Conservation (phyloP, 805 yeast species). For the Ogataea neopini region DNA sequence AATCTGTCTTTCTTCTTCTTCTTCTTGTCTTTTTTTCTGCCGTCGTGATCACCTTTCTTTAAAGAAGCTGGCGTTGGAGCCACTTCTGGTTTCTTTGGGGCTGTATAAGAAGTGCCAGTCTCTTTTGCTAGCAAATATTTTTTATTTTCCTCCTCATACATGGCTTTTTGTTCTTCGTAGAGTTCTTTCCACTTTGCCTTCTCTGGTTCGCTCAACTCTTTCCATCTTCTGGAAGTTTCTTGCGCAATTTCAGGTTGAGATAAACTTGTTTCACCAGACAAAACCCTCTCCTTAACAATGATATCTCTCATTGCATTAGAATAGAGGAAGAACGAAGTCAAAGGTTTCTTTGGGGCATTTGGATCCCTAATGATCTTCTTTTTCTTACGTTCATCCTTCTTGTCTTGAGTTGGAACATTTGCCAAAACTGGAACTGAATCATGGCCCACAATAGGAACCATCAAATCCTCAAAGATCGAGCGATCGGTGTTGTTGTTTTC, state of each 20-base stretch:
- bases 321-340: conserved; percentile 82
- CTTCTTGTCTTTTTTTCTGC: conserved; percentile 55
- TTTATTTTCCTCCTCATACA: conserved; percentile 34
- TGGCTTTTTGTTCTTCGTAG: conserved; percentile 47
- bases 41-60: conserved; percentile 36
- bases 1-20: conserved; percentile 45
- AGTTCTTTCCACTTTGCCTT: conserved; percentile 70
- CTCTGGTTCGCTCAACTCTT: conserved; percentile 63
- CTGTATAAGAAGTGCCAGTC: conserved; percentile 30
- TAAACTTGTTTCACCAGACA: conserved; percentile 59
- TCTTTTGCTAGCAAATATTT: conserved; percentile 33
- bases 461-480: conserved; percentile 25
- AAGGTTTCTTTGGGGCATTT: conserved; percentile 92
- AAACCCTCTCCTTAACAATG: conserved; percentile 66
- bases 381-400: conserved; percentile 49
- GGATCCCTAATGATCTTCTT: conserved; percentile 67
- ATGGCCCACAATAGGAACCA: conserved; percentile 35
- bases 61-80: conserved; percentile 23
- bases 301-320: conserved; percentile 71
- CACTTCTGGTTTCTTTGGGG: conserved; percentile 30
- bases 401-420: conserved; percentile 34
- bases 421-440: conserved; percentile 21
- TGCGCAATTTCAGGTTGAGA: conserved; percentile 77
- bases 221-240: conserved; percentile 80
- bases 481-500: conserved; percentile 44